phyloP scores from a whole-genome alignment of 768 basidiomycete species.

The Boletus reticuloceps region DNA sequence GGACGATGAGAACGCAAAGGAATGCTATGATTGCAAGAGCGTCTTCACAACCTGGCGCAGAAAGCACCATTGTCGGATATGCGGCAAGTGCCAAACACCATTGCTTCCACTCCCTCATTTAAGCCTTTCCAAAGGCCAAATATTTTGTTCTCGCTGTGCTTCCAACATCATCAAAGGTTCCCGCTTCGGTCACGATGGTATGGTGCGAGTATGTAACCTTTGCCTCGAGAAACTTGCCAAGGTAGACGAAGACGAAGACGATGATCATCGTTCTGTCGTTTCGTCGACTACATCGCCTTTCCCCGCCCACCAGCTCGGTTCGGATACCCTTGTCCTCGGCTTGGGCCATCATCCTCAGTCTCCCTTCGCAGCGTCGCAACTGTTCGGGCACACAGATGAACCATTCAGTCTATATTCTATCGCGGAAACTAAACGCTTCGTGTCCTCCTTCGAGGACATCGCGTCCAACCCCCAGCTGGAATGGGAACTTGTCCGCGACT shows the following conservation, averaged over 20 bases:
- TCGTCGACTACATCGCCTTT: slow-evolving; percentile 71
- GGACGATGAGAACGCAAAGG: slow-evolving; percentile 94
- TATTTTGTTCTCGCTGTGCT: slow-evolving; percentile 96
- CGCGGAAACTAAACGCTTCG: slow-evolving; percentile 63
- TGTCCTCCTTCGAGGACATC: slow-evolving; percentile 54
- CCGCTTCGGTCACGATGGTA: slow-evolving; percentile 92
- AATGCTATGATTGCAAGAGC: slow-evolving; percentile 95
- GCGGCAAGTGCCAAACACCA: slow-evolving; percentile 51
- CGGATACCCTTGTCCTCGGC: slow-evolving; percentile 37
- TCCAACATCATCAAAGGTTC: slow-evolving; percentile 95
- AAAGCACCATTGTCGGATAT: slow-evolving; percentile 98
- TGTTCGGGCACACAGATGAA: slow-evolving; percentile 77
- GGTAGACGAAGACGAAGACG: slow-evolving; percentile 87
- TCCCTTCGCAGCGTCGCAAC: slow-evolving; percentile 83
- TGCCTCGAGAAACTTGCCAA: slow-evolving; percentile 91
- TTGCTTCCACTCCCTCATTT: neutral
- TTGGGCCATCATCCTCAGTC: slow-evolving; percentile 67
- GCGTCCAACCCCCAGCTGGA: slow-evolving; percentile 48
- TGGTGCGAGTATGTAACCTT: slow-evolving; percentile 92
- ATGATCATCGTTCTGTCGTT: slow-evolving; percentile 77
- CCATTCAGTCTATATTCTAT: slow-evolving; percentile 82
- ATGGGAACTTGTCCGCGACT: slow-evolving; percentile 51
- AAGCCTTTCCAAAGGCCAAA: slow-evolving; percentile 63
- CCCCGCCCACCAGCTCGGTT: slow-evolving; percentile 73
- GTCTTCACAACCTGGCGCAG: slow-evolving; percentile 92